Evolutionary conservation across 2,329 filamentous ascomycete genomes (phyloP).

Genomic region (Diaporthe longicolla): DNA sequence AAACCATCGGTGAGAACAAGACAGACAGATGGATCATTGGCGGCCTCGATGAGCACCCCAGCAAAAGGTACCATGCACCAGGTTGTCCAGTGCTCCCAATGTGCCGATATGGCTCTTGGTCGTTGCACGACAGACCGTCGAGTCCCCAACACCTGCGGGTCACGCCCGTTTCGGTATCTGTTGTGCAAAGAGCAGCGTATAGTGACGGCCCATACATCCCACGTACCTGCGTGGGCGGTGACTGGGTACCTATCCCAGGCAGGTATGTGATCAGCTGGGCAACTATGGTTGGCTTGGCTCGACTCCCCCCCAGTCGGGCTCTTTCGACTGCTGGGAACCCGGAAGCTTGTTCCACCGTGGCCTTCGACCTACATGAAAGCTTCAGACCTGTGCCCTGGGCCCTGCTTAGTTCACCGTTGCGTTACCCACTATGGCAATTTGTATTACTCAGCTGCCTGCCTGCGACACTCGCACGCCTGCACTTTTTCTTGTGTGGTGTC

Average conservation of each 20-base stretch:
- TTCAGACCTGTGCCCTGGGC: too few relatives aligned
- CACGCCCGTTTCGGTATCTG: neutral
- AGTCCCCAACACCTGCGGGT: conserved; percentile 8
- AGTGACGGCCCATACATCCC: neutral
- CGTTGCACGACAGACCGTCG: conserved; percentile 24
- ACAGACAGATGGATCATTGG: neutral
- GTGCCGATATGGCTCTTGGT: conserved; percentile 15
- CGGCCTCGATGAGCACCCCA: too few relatives aligned
- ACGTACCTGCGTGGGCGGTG: neutral
- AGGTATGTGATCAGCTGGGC: conserved; percentile 3
- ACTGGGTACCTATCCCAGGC: too few relatives aligned
- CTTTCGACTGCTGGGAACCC: neutral
- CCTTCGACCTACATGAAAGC: too few relatives aligned
- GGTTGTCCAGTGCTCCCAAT: neutral
- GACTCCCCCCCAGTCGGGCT: neutral
- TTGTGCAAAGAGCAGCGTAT: neutral
- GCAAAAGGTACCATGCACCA: neutral
- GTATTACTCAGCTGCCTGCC: conserved; percentile 16
- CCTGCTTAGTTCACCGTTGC: neutral
- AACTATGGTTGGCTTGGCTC: neutral
- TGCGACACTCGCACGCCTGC: neutral
- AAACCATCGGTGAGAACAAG: neutral
- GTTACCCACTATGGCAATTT: neutral
- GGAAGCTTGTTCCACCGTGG: conserved; percentile 10
- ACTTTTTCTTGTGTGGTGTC: neutral